These are phyloP conservation scores for Arachnopeziza araneosa DNA, from an alignment of 2,329 filamentous ascomycete species.

Conservation along the genomic window DNA sequence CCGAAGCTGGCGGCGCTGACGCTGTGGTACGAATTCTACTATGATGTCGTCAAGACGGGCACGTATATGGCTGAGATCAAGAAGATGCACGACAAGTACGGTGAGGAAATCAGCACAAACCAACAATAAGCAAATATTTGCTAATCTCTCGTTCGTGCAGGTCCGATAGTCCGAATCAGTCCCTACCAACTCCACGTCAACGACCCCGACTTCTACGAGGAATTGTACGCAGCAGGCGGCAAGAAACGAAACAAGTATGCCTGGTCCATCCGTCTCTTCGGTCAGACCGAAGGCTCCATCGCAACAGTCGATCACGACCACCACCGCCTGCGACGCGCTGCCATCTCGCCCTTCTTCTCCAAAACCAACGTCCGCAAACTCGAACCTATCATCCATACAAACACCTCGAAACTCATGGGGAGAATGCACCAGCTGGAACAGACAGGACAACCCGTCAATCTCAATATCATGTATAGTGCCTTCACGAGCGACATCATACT, in stretches of 20 bases:
- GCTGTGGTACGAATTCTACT: constrained; percentile 29
- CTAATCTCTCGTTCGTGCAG: background rate
- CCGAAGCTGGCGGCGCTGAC: constrained; percentile 25
- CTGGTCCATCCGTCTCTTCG: constrained; percentile 13
- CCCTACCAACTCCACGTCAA: constrained; percentile 17
- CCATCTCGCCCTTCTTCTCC: constrained; percentile 23
- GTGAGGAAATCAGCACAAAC: constrained; percentile 10
- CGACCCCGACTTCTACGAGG: constrained; percentile 20
- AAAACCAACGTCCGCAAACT: constrained; percentile 13
- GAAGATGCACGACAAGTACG: constrained; percentile 39
- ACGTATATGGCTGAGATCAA: constrained; percentile 36
- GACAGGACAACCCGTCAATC: constrained; percentile 7
- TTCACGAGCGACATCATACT: constrained; percentile 28
- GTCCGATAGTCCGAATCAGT: constrained; percentile 19
- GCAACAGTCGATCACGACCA: constrained; percentile 18
- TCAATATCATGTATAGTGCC: constrained; percentile 15
- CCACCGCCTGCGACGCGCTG: constrained; percentile 19
- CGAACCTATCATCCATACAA: constrained; percentile 18
- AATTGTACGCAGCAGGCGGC: constrained; percentile 13
- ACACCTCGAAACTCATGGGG: constrained; percentile 16
- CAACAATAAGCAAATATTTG: background rate
- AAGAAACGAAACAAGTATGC: constrained; percentile 11
- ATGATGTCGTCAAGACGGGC: constrained; percentile 28
- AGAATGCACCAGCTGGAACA: constrained; percentile 16
- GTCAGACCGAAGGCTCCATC: constrained; percentile 12